Evolutionary conservation across 768 basidiomycete species (phyloP), one percentile per base, ranked within the genome.

Genomic region (Mycena latifolia): DNA sequence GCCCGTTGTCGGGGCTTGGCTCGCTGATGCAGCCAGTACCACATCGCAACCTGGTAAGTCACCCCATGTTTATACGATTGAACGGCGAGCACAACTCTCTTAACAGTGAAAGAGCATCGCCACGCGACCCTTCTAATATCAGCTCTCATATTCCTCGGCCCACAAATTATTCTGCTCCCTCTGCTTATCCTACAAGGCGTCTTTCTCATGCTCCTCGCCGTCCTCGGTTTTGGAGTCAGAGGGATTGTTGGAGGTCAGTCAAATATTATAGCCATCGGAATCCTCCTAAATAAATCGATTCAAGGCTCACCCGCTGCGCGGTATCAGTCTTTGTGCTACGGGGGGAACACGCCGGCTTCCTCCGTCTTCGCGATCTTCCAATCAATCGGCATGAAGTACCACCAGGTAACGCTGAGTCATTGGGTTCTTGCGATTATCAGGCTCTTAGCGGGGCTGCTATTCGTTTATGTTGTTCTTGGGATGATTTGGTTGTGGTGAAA

Each of bases 221-320:
- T 67, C 24, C 24, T 74, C 2, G 73, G 75, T 4, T 72, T 76
- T 56, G 61, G 64, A 20, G 41, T 65, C 8, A 55, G 60, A 39
- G 66, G 69, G 1, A 65, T 76, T 43, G 63, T 71, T 25, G 70
- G 73, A 8, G 75, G 75, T 76, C 22, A 25, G 73, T 60, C 14
- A 2, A 33, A 45, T 41, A 3, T n/a, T 22, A 25, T 11, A 35
- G 33, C 33, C 33, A 14, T 35, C 33, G 8, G 8, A 14, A 7
- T 35, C 33, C 6, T 14, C 33, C 29, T 29, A 46, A 37, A 65
- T 35, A 18, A 41, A 20, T 28, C 5, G 25, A 6, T 27, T 17
- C 4, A 28, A 77, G 76, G 75, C 3, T 77, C 76, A 7, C 70
- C 68, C 9, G 70, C 75, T 3, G 75, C 74, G 11, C 54, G 54